Evolutionary conservation across 1,284 basidiomycete species (phyloP).

Genomic region (Ganoderma sinense): DNA sequence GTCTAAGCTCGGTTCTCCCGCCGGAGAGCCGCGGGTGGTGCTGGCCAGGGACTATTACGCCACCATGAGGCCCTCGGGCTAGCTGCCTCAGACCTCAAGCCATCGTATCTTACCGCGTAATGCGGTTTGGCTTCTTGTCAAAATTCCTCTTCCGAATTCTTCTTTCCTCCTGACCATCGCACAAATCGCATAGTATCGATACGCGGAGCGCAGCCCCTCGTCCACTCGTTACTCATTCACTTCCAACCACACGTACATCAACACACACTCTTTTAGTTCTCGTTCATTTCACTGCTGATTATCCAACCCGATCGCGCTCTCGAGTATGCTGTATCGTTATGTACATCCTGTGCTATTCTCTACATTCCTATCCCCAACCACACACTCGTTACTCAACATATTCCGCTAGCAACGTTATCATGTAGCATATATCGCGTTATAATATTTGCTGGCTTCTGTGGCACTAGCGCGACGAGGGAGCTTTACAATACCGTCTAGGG

Average conservation of each 20-base stretch:
- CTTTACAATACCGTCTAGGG: no score
- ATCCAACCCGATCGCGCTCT: no score
- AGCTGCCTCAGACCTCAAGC: neutral
- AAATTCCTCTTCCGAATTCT: neutral
- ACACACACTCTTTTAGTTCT: neutral
- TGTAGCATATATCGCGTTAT: neutral
- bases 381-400: neutral
- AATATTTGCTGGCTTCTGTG: neutral
- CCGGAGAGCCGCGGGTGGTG: no score
- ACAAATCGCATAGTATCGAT: no score
- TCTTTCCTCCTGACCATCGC: neutral
- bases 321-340: no score
- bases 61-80: neutral
- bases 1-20: neutral
- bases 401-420: neutral
- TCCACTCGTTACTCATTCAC: neutral
- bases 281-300: no score
- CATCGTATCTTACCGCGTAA: no score
- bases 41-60: neutral
- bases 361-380: neutral
- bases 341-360: no score
- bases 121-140: neutral
- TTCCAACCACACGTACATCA: neutral
- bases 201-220: neutral
- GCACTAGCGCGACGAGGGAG: neutral